Evolutionary conservation across 202 grass and related monocot species (phyloP), one percentile per base, ranked within the genome.

Genomic region (Panicum hallii): DNA sequence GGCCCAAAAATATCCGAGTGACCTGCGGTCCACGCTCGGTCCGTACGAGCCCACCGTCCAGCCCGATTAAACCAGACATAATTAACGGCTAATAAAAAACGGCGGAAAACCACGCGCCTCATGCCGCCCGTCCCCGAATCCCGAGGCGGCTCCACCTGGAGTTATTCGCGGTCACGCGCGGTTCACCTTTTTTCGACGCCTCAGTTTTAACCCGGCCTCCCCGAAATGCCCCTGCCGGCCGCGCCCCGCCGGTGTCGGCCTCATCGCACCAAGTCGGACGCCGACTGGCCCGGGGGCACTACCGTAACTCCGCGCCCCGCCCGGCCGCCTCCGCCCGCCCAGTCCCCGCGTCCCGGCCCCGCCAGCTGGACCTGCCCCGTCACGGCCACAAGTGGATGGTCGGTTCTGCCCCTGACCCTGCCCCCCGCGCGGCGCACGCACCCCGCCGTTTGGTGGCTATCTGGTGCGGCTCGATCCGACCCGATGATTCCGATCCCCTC

Each of bases 161-260:
- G 53, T 60, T 82, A 82, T 82, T 82, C 67, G 53, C 67, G 40
- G 78, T 63, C 78, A 80, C 78, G 78, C 78, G 77, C 32, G 47
- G 50, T 56, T 58, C 36, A 11, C n/a, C 48, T 74, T 70, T 45
- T 55, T 17, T 12, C 30, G 30, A 80, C 63, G 50, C 53, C 69
- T 61, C 69, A 48, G 40, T 56, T 63, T 45, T 4, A 47, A 3
- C 53, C 15, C 41, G 1, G 2, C 16, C 58, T 82, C 12, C 79
- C 67, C 15, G 52, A 72, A 82, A 61, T 82, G 79, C 67, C 67
- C 80, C 54, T 47, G 54, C 67, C 79, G 66, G 65, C 79, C 50
- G 64, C 64, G 14, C 7, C 64, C 79, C 78, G 36, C 48, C 50
- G 79, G 38, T 57, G 67, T 61, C 66, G 79, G 67, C 55, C 55